These are phyloP conservation scores for Tetrapisispora nanseiensis DNA, from an alignment of 805 yeast genomes.

Conservation along the genomic window DNA sequence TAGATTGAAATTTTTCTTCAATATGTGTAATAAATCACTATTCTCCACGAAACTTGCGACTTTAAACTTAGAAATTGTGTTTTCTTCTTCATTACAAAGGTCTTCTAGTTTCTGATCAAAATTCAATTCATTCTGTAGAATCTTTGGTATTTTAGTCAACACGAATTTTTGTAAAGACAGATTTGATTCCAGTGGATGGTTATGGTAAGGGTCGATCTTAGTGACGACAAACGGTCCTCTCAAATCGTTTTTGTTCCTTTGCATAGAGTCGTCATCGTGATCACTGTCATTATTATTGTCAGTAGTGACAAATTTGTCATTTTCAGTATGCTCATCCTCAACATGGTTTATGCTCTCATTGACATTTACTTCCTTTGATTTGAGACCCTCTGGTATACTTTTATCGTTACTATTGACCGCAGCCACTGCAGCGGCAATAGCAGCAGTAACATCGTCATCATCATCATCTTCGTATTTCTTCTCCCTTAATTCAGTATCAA, in stretches of 20 bases:
- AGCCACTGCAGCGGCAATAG: slow-evolving; percentile 30
- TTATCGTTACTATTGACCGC: slow-evolving; percentile 15
- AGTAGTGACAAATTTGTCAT: not conserved
- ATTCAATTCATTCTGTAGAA: slow-evolving; percentile 27
- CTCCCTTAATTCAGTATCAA: not conserved
- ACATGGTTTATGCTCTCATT: too few species aligned
- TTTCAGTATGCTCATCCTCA: too few species aligned
- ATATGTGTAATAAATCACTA: slow-evolving; percentile 25
- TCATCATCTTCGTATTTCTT: slow-evolving; percentile 5
- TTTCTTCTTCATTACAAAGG: slow-evolving; percentile 24
- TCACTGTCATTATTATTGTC: not conserved
- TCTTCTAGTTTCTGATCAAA: slow-evolving; percentile 27
- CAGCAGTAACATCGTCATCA: slow-evolving; percentile 26
- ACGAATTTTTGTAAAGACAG: slow-evolving; percentile 25
- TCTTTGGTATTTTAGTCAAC: slow-evolving; percentile 26
- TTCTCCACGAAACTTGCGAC: slow-evolving; percentile 28
- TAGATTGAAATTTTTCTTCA: slow-evolving; percentile 25
- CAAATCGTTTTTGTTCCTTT: not conserved
- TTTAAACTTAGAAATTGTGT: slow-evolving; percentile 25
- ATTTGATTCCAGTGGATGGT: slow-evolving; percentile 28
- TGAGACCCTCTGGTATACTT: too few species aligned
- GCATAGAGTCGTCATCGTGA: not conserved
- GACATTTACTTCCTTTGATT: not conserved
- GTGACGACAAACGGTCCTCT: slow-evolving; percentile 28
- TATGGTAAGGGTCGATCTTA: slow-evolving; percentile 29